Evolutionary conservation across 2,329 filamentous ascomycete species (phyloP).

Genomic region (Pseudogymnoascus sp.): DNA sequence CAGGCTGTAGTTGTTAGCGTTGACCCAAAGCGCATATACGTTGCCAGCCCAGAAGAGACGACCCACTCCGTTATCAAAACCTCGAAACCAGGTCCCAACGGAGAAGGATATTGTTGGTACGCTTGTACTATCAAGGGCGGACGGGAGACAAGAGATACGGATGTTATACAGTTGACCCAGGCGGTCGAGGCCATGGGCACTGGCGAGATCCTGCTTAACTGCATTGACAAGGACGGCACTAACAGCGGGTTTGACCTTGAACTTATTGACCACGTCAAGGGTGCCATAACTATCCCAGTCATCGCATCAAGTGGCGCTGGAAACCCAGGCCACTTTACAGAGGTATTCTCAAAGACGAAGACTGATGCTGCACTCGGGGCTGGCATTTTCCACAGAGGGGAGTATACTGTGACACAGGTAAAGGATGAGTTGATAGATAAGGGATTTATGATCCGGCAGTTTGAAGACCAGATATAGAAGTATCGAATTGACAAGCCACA

Average conservation of each 20-base stretch:
- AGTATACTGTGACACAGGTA: conserved; percentile 91
- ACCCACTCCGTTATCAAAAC: conserved; percentile 70
- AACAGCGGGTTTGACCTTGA: conserved; percentile 94
- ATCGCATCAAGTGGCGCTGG: conserved; percentile 93
- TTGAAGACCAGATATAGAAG: conserved; percentile 40
- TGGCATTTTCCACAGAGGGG: conserved; percentile 93
- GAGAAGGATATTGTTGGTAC: conserved; percentile 87
- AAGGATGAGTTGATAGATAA: conserved; percentile 69
- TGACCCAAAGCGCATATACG: conserved; percentile 87
- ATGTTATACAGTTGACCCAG: conserved; percentile 77
- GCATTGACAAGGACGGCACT: conserved; percentile 93
- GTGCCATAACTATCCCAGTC: conserved; percentile 80
- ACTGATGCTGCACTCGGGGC: conserved; percentile 92
- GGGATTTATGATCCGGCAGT: conserved; percentile 70
- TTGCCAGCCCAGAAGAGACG: conserved; percentile 56
- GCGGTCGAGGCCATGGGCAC: conserved; percentile 95
- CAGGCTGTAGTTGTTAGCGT: conserved; percentile 95
- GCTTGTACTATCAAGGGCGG: conserved; percentile 96
- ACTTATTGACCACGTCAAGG: conserved; percentile 80
- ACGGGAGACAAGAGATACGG: conserved; percentile 85
- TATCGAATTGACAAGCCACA: neutral
- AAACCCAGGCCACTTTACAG: conserved; percentile 75
- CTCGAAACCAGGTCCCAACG: conserved; percentile 57
- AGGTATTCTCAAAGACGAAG: conserved; percentile 77
- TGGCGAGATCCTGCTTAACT: conserved; percentile 92